Percentiles rank a stretch among this genome's conserved stretches.
Conservation (phyloP, 352 stramenopile genomes). For the Thalassiosira mediterranea region DNA sequence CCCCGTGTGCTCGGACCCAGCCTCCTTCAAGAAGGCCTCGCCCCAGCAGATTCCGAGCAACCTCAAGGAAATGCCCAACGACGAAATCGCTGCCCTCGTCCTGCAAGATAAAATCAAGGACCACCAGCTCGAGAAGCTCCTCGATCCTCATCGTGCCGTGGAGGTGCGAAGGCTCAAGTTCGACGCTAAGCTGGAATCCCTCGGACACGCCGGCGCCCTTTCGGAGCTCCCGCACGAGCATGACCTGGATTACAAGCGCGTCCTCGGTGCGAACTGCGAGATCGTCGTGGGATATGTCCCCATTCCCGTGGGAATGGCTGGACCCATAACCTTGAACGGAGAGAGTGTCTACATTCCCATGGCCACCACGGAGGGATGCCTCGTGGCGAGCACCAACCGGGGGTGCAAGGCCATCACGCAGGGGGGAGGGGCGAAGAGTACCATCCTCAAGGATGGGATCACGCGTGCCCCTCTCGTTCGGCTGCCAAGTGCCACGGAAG, state of each 20-base stretch:
- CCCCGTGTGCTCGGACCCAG: constrained; percentile 67
- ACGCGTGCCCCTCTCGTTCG: constrained; percentile 88
- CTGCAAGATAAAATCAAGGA: constrained; percentile 84
- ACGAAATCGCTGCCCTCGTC: constrained; percentile 75
- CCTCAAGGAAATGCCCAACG: constrained; percentile 60
- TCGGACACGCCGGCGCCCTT: constrained; percentile 56
- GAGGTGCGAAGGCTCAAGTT: constrained; percentile 82
- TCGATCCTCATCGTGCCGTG: constrained; percentile 87
- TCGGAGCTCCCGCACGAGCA: constrained; percentile 66
- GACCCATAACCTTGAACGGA: constrained; percentile 88
- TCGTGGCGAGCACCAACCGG: constrained; percentile 89
- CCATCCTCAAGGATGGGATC: constrained; percentile 89
- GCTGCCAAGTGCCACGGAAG: constrained; percentile 76
- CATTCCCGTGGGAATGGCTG: constrained; percentile 88
- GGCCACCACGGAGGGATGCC: constrained; percentile 89
- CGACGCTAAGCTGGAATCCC: constrained; percentile 58
- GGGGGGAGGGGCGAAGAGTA: constrained; percentile 77
- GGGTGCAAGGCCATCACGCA: constrained; percentile 88
- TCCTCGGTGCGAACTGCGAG: constrained; percentile 91
- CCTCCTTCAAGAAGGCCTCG: constrained; percentile 51
- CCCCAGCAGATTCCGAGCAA: constrained; percentile 28
- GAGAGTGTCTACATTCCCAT: constrained; percentile 89
- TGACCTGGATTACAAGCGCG: constrained; percentile 85
- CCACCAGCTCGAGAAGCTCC: constrained; percentile 88
- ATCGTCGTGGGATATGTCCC: constrained; percentile 91